A percentile compares a stretch with the other conserved stretches of the same genome.
Evolutionary conservation across 345 rosid species (phyloP).

Genomic region (Pelargonium nanum): DNA sequence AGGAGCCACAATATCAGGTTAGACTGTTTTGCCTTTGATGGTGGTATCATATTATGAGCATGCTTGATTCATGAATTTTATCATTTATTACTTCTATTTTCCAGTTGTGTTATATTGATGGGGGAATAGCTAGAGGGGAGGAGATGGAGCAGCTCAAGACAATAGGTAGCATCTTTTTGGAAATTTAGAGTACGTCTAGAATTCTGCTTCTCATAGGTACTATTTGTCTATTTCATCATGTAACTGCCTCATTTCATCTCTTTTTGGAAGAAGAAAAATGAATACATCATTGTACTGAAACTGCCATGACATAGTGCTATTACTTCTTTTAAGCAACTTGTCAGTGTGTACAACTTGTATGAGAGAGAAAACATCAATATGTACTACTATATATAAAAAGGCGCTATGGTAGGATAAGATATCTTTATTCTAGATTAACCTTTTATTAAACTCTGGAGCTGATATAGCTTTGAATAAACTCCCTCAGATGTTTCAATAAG

Average conservation of each 20-base stretch:
- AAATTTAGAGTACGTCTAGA: conserved; percentile 25
- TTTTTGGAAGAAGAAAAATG: neutral
- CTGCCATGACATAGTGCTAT: neutral
- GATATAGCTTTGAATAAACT: conserved; percentile 48
- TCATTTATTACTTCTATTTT: conserved; percentile 8
- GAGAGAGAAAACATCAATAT: too few species aligned
- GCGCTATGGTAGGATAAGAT: too few species aligned
- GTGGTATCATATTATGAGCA: conserved; percentile 5
- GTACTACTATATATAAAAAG: neutral
- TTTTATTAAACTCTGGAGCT: conserved; percentile 30
- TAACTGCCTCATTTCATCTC: neutral
- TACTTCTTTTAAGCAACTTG: neutral
- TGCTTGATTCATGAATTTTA: conserved; percentile 5
- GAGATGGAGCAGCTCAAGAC: conserved; percentile 73
- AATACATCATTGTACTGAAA: neutral
- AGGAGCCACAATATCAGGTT: conserved; percentile 68
- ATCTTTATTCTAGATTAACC: neutral
- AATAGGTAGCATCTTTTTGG: conserved; percentile 42
- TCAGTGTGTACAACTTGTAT: neutral
- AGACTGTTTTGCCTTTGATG: conserved; percentile 3
- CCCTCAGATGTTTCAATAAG: conserved; percentile 42
- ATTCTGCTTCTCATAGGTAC: conserved; percentile 1
- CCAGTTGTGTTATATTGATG: conserved; percentile 64
- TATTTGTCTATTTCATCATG: conserved; percentile 1
- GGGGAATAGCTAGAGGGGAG: conserved; percentile 49